Evolutionary conservation across 169 alveolate genomes (phyloP), one percentile per base, ranked within the genome.

Genomic region (Fabrea salina): DNA sequence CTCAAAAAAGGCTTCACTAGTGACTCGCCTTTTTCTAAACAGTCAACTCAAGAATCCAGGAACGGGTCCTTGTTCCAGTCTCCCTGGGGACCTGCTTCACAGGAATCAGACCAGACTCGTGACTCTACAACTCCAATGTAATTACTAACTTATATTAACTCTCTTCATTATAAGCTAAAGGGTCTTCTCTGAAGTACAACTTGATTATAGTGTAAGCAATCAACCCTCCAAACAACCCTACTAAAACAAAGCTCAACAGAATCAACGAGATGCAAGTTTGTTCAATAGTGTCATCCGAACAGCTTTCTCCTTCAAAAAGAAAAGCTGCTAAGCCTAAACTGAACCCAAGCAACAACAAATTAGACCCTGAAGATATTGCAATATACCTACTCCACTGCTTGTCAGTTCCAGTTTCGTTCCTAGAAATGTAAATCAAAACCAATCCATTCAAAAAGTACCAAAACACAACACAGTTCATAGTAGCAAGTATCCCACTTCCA

Each of bases 361-460:
- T 8, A 33, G 25, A 27, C 0, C 32, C 2, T n/a, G 32, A 33
- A 32, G 74, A 61, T 2, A 61, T 37, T 8, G 74, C 39, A 8
- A 61, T 32, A 61, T 61, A 61, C 25, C 74, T 27, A 37, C 74
- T 35, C 74, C 74, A 61, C 3, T 61, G 74, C 39, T 61, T 61
- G 39, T 61, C 74, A 1, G 74, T 61, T 13, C 74, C 74, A 8
- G 25, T 61, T 13, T 61, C 22, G 11, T 16, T 16, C 1, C 74
- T 13, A 16, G 74, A 61, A 47, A 61, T 61, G 25, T 61, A 61
- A 35, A 61, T 35, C 25, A 33, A 30, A 2, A 22, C 32, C 8
- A 25, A 13, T 11, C 74, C 74, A 61, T 61, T 61, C 27, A 61
- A 13, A 1, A 61, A 35, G 50, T 35, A 61, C 7, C 32, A 2